A percentile compares a stretch with the other conserved stretches of the same genome.
phyloP scores from a whole-genome alignment of 1,284 basidiomycete species.

The Porodaedalea pini region DNA sequence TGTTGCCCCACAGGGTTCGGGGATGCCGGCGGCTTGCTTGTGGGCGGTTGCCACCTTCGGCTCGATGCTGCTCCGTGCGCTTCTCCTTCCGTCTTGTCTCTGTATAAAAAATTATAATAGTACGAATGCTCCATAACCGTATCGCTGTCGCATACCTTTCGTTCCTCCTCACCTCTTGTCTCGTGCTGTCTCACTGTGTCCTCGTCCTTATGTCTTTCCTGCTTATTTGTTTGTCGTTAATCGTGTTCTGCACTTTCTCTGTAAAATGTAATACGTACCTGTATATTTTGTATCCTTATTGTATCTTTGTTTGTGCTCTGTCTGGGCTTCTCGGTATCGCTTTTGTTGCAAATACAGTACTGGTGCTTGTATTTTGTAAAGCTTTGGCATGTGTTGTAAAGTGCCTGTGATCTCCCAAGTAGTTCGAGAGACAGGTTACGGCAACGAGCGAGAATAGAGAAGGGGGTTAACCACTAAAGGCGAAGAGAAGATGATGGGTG shows the following conservation, averaged over 20 bases:
- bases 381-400: no score
- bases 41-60: background rate
- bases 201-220: background rate
- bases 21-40: background rate
- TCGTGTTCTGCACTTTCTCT: background rate
- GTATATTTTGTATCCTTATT: slow-evolving; percentile 2
- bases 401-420: no score
- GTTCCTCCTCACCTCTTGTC: background rate
- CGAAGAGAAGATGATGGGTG: no score
- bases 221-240: background rate
- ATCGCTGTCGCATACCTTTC: background rate
- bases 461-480: no score
- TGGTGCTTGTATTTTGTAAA: background rate
- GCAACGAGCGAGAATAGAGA: no score
- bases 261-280: background rate
- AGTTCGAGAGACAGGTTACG: no score
- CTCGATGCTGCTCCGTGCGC: no score
- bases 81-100: no score
- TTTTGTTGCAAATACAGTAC: background rate
- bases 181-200: background rate
- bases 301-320: background rate
- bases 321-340: background rate
- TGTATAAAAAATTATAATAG: no score
- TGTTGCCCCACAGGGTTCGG: background rate
- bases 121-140: no score